Conservation (phyloP, 2,329 filamentous ascomycete species). For the Cercospora sp. region DNA sequence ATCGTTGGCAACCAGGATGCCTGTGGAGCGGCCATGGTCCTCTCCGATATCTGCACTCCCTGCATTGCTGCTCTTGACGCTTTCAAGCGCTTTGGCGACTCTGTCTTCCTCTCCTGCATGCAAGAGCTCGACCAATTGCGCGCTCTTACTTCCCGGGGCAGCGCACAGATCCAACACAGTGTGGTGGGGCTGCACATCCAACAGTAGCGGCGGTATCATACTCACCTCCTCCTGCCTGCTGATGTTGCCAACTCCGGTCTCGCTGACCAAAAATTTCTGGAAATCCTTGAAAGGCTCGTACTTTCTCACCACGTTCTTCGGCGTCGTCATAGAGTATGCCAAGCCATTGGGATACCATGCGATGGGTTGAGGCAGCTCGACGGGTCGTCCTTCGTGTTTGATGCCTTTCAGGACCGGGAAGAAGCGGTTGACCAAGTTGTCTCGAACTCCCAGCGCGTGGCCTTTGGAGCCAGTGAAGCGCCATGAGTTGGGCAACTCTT, state of each 20-base stretch:
- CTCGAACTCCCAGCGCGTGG: slow-evolving; percentile 88
- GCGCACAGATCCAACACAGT: slow-evolving; percentile 94
- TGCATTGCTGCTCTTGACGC: slow-evolving; percentile 55
- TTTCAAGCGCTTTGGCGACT: slow-evolving; percentile 68
- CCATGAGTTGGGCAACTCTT: slow-evolving; percentile 94
- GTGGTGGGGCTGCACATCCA: slow-evolving; percentile 90
- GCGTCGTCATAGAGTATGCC: slow-evolving; percentile 97
- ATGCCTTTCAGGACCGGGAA: slow-evolving; percentile 88
- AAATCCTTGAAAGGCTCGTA: slow-evolving; percentile 93
- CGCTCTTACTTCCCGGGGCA: slow-evolving; percentile 94
- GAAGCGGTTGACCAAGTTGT: slow-evolving; percentile 82
- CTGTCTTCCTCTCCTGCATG: slow-evolving; percentile 89
- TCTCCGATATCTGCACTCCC: slow-evolving; percentile 38
- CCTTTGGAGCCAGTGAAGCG: slow-evolving; percentile 94
- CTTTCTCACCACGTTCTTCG: slow-evolving; percentile 91
- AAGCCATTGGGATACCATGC: slow-evolving; percentile 93
- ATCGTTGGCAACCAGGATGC: slow-evolving; percentile 91
- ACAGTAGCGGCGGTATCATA: slow-evolving; percentile 95
- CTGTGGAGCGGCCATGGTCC: slow-evolving; percentile 85
- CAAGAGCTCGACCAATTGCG: slow-evolving; percentile 91
- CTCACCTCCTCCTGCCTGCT: slow-evolving; percentile 96
- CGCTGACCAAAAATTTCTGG: slow-evolving; percentile 95
- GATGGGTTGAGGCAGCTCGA: slow-evolving; percentile 79
- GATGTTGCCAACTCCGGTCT: slow-evolving; percentile 96
- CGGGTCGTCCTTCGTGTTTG: slow-evolving; percentile 74